Evolutionary conservation across 768 basidiomycete genomes (phyloP).

Genomic region (Daedaleopsis sinensis): DNA sequence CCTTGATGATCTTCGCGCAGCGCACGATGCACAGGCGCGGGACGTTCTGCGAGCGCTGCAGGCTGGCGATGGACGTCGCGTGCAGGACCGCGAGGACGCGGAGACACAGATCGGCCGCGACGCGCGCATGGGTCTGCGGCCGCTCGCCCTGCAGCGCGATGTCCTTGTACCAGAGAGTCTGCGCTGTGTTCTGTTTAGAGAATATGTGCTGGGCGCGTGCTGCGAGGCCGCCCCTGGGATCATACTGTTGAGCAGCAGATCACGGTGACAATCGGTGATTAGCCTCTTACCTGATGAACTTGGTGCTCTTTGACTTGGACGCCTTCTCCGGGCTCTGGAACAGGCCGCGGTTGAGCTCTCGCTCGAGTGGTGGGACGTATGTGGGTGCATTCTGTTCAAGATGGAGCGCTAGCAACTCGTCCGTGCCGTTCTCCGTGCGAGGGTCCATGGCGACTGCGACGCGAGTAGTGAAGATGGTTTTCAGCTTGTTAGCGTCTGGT

Average conservation of each 20-base stretch:
- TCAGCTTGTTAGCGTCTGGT: slow-evolving; percentile 27
- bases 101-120: slow-evolving; percentile 46
- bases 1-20: slow-evolving; percentile 10
- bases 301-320: slow-evolving; percentile 42
- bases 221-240: slow-evolving; percentile 58
- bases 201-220: slow-evolving; percentile 49
- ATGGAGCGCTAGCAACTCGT: slow-evolving; percentile 56
- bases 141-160: slow-evolving; percentile 35
- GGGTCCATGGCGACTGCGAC: slow-evolving; percentile 56
- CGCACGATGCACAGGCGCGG: slow-evolving; percentile 20
- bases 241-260: neutral
- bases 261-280: neutral
- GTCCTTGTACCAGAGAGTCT: slow-evolving; percentile 57
- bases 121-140: slow-evolving; percentile 12
- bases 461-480: slow-evolving; percentile 55
- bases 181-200: slow-evolving; percentile 46
- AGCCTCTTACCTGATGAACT: slow-evolving; percentile 48
- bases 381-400: slow-evolving; percentile 48
- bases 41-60: slow-evolving; percentile 28
- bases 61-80: slow-evolving; percentile 31
- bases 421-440: slow-evolving; percentile 49
- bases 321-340: slow-evolving; percentile 62
- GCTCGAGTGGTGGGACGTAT: slow-evolving; percentile 39
- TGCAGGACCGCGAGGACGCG: slow-evolving; percentile 48
- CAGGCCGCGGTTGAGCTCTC: slow-evolving; percentile 51